A percentile compares a stretch with the other conserved stretches of the same genome.
Conservation (phyloP, 1,139 yeast genomes). For the Suhomyces anneliseae region DNA sequence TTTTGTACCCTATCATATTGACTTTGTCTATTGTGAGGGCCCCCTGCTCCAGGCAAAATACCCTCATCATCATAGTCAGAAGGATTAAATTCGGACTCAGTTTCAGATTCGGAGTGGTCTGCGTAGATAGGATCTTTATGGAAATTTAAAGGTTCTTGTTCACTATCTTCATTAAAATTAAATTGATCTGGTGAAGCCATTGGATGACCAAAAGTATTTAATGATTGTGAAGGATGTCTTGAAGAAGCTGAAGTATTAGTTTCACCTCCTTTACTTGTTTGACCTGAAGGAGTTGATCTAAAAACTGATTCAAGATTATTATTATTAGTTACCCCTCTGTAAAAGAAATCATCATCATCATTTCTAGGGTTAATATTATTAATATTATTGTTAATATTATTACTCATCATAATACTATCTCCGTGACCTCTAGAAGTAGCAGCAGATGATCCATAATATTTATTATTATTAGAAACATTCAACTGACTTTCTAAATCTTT, state of each 20-base stretch:
- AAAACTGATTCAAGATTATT: slow-evolving; percentile 47
- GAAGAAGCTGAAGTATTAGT: slow-evolving; percentile 16
- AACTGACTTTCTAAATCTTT: slow-evolving; percentile 26
- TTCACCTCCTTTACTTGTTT: slow-evolving; percentile 15
- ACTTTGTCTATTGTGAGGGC: slow-evolving; percentile 7
- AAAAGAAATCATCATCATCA: slow-evolving; percentile 36
- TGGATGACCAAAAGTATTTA: slow-evolving; percentile 14
- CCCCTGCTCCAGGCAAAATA: slow-evolving; percentile 15
- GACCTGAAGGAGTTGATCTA: slow-evolving; percentile 27
- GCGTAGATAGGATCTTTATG: slow-evolving; percentile 8
- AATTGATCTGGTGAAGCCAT: slow-evolving; percentile 17
- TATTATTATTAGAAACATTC: slow-evolving; percentile 18
- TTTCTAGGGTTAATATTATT: no score
- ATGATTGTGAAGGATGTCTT: slow-evolving; percentile 12
- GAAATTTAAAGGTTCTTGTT: slow-evolving; percentile 12
- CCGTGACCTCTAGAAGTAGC: slow-evolving; percentile 12
- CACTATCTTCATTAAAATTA: slow-evolving; percentile 17
- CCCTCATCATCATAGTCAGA: slow-evolving; percentile 22
- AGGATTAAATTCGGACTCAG: slow-evolving; percentile 18
- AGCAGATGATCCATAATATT: slow-evolving; percentile 18
- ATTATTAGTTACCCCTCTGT: slow-evolving; percentile 48
- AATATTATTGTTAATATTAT: no score
- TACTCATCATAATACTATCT: no score
- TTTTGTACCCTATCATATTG: slow-evolving; percentile 2
- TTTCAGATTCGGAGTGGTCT: slow-evolving; percentile 11